Percentiles rank a stretch among this genome's conserved stretches.
Conservation (phyloP, 176 grass and related monocot genomes). For the Juncus inflexus region DNA sequence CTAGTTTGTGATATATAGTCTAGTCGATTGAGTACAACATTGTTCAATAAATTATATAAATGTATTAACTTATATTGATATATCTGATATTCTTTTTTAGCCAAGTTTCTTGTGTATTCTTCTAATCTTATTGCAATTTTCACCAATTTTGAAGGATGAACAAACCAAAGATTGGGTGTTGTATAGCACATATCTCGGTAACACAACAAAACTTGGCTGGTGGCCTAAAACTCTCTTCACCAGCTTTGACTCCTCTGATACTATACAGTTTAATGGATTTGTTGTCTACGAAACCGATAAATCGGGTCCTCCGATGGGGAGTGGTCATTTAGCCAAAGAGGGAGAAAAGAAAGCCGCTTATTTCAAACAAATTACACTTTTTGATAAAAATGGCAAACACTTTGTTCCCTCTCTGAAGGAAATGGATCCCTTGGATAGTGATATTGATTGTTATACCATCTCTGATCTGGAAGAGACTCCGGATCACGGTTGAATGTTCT, state of each 20-base stretch:
- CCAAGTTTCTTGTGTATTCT: too few species aligned
- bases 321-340: not conserved
- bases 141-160: too few species aligned
- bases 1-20: not conserved
- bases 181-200: not conserved
- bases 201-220: not conserved
- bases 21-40: not conserved
- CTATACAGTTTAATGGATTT: not conserved
- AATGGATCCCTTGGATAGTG: not conserved
- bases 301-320: not conserved
- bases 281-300: not conserved
- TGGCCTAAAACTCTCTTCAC: not conserved
- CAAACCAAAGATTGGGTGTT: too few species aligned
- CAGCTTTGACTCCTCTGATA: not conserved
- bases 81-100: too few species aligned
- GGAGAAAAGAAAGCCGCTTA: not conserved
- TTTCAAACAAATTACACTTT: not conserved
- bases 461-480: not conserved
- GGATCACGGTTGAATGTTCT: too few species aligned
- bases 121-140: too few species aligned
- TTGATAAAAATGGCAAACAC: not conserved
- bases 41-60: not conserved
- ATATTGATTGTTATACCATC: not conserved
- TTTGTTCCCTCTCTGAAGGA: not conserved
- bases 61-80: too few species aligned